These are phyloP conservation scores for Tuber brumale DNA, from an alignment of 495 filamentous ascomycete genomes.

Conservation along the genomic window DNA sequence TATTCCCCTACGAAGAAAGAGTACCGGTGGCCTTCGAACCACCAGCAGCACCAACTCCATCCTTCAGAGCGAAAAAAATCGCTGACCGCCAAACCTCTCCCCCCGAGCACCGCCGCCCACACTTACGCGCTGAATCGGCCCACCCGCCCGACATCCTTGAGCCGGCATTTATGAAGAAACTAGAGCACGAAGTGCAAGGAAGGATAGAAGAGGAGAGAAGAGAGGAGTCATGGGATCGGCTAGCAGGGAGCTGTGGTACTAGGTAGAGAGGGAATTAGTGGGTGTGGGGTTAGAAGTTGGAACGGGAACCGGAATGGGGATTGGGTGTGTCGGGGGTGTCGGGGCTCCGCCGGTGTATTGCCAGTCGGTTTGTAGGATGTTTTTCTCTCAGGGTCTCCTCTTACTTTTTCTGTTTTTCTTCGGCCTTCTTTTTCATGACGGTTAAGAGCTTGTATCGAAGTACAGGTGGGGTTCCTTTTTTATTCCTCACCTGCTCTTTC, in stretches of 20 bases:
- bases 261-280: slow-evolving; percentile 44
- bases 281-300: slow-evolving; percentile 44
- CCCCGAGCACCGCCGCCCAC: slow-evolving; percentile 18
- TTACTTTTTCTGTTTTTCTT: background rate
- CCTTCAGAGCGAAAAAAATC: slow-evolving; percentile 26
- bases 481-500: background rate
- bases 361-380: background rate
- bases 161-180: slow-evolving; percentile 81
- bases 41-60: slow-evolving; percentile 24
- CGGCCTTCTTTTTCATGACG: background rate
- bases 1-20: slow-evolving; percentile 4
- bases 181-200: slow-evolving; percentile 82
- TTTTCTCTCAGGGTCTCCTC: background rate
- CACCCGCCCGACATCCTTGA: slow-evolving; percentile 58
- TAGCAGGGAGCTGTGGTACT: slow-evolving; percentile 43
- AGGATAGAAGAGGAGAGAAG: slow-evolving; percentile 67
- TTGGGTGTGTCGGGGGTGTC: background rate
- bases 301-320: background rate
- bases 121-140: slow-evolving; percentile 28
- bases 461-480: background rate
- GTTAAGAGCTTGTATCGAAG: background rate
- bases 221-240: slow-evolving; percentile 42
- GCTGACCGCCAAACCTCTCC: slow-evolving; percentile 33
- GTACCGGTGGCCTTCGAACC: slow-evolving; percentile 17
- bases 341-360: slow-evolving; percentile 41